Evolutionary conservation across 2,329 filamentous ascomycete genomes (phyloP).

Genomic region (Botrytis galanthina): DNA sequence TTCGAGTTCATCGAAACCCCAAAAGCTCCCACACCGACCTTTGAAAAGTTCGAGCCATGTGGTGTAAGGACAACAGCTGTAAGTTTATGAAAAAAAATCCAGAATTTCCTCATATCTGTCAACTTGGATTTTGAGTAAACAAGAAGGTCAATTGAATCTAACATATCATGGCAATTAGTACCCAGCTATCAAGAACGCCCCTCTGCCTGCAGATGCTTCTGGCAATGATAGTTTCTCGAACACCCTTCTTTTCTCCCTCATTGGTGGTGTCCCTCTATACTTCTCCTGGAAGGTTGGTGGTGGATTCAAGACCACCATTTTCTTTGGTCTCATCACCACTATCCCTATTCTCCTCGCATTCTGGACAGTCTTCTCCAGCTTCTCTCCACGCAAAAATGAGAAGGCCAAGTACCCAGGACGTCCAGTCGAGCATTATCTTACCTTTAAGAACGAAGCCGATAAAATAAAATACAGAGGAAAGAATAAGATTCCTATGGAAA

Average conservation of each 20-base stretch:
- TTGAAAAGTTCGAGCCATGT: constrained; percentile 53
- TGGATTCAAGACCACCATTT: constrained; percentile 81
- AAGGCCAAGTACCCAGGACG: constrained; percentile 84
- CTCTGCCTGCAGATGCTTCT: constrained; percentile 84
- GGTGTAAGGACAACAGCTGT: constrained; percentile 56
- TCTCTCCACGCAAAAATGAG: constrained; percentile 87
- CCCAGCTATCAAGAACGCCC: constrained; percentile 88
- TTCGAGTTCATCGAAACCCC: constrained; percentile 66
- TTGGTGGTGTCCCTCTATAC: constrained; percentile 73
- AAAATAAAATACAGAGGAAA: constrained; percentile 68
- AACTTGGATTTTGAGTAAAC: background rate
- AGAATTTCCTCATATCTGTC: constrained; percentile 14
- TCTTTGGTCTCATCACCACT: constrained; percentile 77
- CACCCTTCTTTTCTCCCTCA: constrained; percentile 65
- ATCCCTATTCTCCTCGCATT: constrained; percentile 77
- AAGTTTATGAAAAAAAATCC: constrained; percentile 35
- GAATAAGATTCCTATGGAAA: constrained; percentile 85
- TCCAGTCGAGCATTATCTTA: constrained; percentile 86
- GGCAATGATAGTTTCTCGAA: constrained; percentile 89
- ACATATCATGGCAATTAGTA: constrained; percentile 53
- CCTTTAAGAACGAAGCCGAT: constrained; percentile 65
- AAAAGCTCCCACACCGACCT: constrained; percentile 48
- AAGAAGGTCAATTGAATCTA: constrained; percentile 33
- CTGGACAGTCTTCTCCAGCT: constrained; percentile 76
- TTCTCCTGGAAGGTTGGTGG: constrained; percentile 80